Percentiles rank a stretch among this genome's conserved stretches.
Conservation (phyloP, 257 asterid genomes). For the Capsicum pubescens region DNA sequence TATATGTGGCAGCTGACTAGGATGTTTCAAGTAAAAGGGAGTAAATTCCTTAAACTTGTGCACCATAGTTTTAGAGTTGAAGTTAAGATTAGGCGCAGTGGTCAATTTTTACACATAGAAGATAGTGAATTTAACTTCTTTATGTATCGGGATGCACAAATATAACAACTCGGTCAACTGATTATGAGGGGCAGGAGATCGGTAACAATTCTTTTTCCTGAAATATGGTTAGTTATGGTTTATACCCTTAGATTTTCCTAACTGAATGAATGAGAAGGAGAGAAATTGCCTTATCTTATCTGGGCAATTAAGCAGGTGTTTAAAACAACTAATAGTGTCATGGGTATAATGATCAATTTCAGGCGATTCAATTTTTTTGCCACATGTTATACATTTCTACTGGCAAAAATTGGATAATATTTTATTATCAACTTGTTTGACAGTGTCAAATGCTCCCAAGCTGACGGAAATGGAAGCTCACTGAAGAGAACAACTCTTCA, state of each 20-base stretch:
- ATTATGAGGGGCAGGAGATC: background rate
- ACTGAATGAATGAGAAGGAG: background rate
- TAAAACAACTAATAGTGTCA: background rate
- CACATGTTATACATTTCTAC: background rate
- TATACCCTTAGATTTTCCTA: background rate
- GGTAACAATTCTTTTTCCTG: background rate
- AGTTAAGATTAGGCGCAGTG: background rate
- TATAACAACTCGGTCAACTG: background rate
- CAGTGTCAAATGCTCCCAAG: conserved; percentile 81
- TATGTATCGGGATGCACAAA: background rate
- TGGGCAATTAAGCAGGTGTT: background rate
- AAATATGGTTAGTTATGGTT: background rate
- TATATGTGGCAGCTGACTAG: background rate
- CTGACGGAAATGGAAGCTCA: conserved; percentile 76
- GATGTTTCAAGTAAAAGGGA: background rate
- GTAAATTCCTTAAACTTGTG: background rate
- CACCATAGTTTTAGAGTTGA: too few relatives aligned
- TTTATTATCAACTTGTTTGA: conserved; percentile 23
- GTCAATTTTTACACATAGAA: background rate
- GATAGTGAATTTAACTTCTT: background rate
- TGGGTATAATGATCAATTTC: conserved; percentile 3
- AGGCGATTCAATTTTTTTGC: background rate
- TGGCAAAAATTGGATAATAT: background rate
- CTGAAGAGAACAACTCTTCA: conserved; percentile 85
- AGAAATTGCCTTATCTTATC: conserved; percentile 2